These are phyloP conservation scores for Leccinum obscurum DNA, from an alignment of 768 basidiomycete species.

Conservation along the genomic window DNA sequence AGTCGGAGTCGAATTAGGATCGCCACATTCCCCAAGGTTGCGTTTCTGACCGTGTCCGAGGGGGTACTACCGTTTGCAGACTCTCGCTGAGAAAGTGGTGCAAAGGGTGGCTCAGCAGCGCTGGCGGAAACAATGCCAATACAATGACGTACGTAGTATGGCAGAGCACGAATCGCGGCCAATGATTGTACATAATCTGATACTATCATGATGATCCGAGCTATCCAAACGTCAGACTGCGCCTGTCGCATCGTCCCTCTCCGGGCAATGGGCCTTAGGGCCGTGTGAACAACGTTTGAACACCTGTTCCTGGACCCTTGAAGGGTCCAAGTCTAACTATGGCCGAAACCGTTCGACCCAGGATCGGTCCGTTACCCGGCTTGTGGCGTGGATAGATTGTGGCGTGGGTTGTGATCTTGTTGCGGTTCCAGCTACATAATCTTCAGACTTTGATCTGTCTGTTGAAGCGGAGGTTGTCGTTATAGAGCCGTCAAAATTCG, in stretches of 20 bases:
- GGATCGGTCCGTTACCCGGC: no score
- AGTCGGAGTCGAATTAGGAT: neutral
- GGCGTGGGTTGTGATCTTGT: no score
- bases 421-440: no score
- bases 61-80: neutral
- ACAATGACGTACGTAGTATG: no score
- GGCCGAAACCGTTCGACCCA: no score
- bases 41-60: neutral
- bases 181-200: neutral
- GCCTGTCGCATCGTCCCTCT: neutral
- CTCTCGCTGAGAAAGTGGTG: neutral
- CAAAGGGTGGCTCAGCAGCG: neutral
- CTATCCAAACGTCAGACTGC: no score
- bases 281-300: neutral
- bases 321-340: no score
- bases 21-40: neutral
- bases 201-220: neutral
- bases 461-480: conserved; percentile 44
- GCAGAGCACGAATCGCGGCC: no score
- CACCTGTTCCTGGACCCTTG: neutral
- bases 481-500: conserved; percentile 67
- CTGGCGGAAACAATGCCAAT: neutral
- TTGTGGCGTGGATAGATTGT: no score
- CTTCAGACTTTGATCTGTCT: no score
- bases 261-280: neutral